Percentiles rank a stretch among this genome's conserved stretches.
These are phyloP conservation scores for Claviceps spartinae DNA, from an alignment of 2,329 filamentous ascomycete species.

Conservation along the genomic window DNA sequence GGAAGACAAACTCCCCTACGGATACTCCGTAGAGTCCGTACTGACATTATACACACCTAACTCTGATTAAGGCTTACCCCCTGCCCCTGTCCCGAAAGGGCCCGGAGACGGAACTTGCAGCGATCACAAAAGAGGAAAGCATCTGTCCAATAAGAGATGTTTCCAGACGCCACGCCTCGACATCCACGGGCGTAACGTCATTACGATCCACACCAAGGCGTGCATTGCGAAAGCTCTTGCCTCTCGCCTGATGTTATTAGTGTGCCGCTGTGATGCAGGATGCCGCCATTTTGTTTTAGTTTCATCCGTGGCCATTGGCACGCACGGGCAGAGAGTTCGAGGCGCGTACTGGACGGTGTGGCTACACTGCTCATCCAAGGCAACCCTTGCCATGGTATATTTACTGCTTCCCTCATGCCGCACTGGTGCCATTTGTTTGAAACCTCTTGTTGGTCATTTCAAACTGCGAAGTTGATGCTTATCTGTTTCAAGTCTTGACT, in stretches of 20 bases:
- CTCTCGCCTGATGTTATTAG: background rate
- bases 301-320: background rate
- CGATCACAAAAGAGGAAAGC: background rate
- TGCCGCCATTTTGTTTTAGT: conserved; percentile 4
- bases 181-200: conserved; percentile 1
- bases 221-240: background rate
- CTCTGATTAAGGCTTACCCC: too few species aligned
- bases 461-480: background rate
- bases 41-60: too few species aligned
- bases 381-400: conserved; percentile 1
- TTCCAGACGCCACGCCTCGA: background rate
- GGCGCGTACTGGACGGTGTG: background rate
- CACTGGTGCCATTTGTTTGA: background rate
- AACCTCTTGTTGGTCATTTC: background rate
- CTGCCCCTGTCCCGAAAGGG: background rate
- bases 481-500: background rate
- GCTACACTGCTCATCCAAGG: background rate
- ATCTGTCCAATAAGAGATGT: background rate
- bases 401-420: background rate
- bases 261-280: conserved; percentile 5
- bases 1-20: background rate
- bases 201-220: background rate
- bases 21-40: too few species aligned
- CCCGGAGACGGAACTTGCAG: background rate
- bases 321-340: background rate